These are phyloP conservation scores for Telfairia occidentalis DNA, from an alignment of 331 rosid genomes.

Conservation along the genomic window DNA sequence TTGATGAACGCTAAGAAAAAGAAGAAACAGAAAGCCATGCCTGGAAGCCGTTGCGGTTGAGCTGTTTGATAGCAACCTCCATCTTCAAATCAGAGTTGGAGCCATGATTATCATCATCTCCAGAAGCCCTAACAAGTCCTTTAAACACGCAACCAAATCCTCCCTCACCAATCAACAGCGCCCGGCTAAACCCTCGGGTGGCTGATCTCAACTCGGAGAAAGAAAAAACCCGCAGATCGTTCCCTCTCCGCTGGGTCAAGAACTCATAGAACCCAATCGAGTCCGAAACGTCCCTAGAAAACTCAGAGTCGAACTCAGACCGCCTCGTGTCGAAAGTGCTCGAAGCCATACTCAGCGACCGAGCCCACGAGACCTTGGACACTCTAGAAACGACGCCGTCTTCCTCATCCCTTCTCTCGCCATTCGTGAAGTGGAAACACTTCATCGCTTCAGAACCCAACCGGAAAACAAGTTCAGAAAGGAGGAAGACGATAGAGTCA, in stretches of 20 bases:
- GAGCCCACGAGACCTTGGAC: slow-evolving; percentile 83
- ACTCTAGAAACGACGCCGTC: slow-evolving; percentile 34
- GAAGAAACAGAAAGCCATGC: slow-evolving; percentile 28
- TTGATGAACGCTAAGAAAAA: background rate
- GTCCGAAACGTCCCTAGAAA: slow-evolving; percentile 53
- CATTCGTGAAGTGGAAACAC: slow-evolving; percentile 77
- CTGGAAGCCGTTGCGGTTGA: slow-evolving; percentile 86
- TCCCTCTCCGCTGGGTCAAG: slow-evolving; percentile 54
- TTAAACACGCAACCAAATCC: slow-evolving; percentile 82
- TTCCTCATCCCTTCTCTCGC: slow-evolving; percentile 34
- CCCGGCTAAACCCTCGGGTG: slow-evolving; percentile 63
- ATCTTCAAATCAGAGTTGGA: slow-evolving; percentile 17
- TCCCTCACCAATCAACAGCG: slow-evolving; percentile 75
- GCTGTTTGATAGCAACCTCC: slow-evolving; percentile 77
- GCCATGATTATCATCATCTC: slow-evolving; percentile 1
- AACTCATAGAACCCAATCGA: slow-evolving; percentile 44
- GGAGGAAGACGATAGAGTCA: slow-evolving; percentile 2
- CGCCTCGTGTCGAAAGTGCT: slow-evolving; percentile 51
- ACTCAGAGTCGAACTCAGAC: slow-evolving; percentile 59
- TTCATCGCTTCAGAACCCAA: slow-evolving; percentile 31
- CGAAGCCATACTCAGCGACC: slow-evolving; percentile 76
- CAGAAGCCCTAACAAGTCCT: slow-evolving; percentile 28
- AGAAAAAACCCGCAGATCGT: slow-evolving; percentile 52
- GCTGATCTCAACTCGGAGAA: slow-evolving; percentile 74
- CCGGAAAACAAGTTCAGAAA: background rate